These are phyloP conservation scores for Warburgia ugandensis DNA, from an alignment of 164 flowering plant genomes.

Conservation along the genomic window DNA sequence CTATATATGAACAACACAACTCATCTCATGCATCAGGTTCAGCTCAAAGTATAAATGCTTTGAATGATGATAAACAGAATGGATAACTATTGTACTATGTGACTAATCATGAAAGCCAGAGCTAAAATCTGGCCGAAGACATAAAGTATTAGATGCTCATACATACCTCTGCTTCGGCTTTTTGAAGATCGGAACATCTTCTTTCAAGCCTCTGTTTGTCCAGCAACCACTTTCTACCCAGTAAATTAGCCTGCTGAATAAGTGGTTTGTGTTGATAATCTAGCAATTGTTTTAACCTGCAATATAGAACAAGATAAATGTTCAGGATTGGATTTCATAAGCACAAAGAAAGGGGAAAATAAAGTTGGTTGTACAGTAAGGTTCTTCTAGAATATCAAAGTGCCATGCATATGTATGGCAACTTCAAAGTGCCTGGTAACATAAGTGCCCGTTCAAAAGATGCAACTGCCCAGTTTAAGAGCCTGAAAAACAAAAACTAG, in stretches of 20 bases:
- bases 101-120: not conserved
- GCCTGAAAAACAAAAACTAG: no score
- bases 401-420: no score
- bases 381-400: no score
- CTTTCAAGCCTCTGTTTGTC: constrained; percentile 60
- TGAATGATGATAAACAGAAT: no score
- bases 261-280: constrained; percentile 30
- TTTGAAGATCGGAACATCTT: constrained; percentile 58
- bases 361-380: not conserved
- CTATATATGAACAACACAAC: no score
- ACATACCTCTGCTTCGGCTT: constrained; percentile 95
- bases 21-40: no score
- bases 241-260: constrained; percentile 23
- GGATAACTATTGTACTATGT: no score
- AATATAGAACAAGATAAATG: constrained; percentile 1
- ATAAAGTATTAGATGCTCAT: no score
- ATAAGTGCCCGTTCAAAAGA: no score
- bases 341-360: not conserved
- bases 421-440: no score
- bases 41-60: not conserved
- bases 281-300: constrained; percentile 35
- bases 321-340: not conserved
- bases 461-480: no score
- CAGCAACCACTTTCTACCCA: constrained; percentile 25
- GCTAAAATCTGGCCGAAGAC: not conserved